Conservation (phyloP, 371 early-diverging fungal genomes). For the Syncephalastrum racemosum region DNA sequence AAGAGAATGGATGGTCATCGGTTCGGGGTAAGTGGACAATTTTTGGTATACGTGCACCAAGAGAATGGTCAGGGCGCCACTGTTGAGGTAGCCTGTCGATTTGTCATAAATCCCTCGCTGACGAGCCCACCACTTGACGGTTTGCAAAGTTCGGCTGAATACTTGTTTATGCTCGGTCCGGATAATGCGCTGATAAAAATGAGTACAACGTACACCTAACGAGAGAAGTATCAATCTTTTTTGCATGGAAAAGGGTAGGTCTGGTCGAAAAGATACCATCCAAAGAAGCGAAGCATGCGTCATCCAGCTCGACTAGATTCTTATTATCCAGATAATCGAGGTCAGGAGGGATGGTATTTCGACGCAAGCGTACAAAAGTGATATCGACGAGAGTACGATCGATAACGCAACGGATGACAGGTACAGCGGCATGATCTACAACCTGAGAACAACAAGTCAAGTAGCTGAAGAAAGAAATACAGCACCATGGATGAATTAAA, state of each 20-base stretch:
- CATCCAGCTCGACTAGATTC: slow-evolving; percentile 24
- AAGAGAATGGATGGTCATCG: slow-evolving; percentile 12
- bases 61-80: slow-evolving; percentile 32
- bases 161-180: slow-evolving; percentile 6
- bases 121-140: slow-evolving; percentile 39
- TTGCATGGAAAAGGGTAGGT: too few species aligned
- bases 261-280: slow-evolving; percentile 20
- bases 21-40: background rate
- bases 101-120: slow-evolving; percentile 36
- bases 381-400: slow-evolving; percentile 44
- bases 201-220: too few species aligned
- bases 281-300: slow-evolving; percentile 30
- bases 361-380: slow-evolving; percentile 35
- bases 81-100: slow-evolving; percentile 40
- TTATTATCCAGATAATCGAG: slow-evolving; percentile 33
- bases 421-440: slow-evolving; percentile 31
- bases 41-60: slow-evolving; percentile 29
- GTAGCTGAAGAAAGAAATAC: too few species aligned
- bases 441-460: too few species aligned
- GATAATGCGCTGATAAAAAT: slow-evolving; percentile 4
- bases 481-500: background rate
- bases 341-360: slow-evolving; percentile 7
- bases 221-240: too few species aligned
- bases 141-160: slow-evolving; percentile 26
- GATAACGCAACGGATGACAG: slow-evolving; percentile 37